These are phyloP conservation scores for Ophiostoma pallidulum DNA, from an alignment of 2,329 filamentous ascomycete species.

Conservation along the genomic window DNA sequence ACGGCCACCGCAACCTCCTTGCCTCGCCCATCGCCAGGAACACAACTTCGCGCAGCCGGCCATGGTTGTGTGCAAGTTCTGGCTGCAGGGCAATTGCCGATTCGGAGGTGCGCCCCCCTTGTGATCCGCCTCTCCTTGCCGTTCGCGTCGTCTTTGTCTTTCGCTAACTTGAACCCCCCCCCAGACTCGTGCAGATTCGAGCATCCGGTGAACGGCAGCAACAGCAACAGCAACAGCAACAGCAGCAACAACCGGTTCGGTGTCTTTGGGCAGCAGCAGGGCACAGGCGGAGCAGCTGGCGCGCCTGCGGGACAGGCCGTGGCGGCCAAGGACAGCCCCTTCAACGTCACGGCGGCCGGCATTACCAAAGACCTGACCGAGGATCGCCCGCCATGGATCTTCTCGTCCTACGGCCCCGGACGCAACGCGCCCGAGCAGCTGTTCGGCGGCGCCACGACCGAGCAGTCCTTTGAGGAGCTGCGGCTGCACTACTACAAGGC, in stretches of 20 bases:
- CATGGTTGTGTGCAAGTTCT: slow-evolving; percentile 37
- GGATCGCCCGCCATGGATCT: slow-evolving; percentile 72
- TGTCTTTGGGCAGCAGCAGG: slow-evolving; percentile 17
- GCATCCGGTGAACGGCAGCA: too few relatives aligned
- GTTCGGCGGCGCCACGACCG: slow-evolving; percentile 67
- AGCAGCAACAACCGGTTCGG: slow-evolving; percentile 48
- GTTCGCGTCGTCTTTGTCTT: neutral
- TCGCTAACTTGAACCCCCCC: neutral
- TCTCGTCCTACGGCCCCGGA: slow-evolving; percentile 78
- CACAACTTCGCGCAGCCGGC: neutral
- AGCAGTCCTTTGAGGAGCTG: slow-evolving; percentile 85
- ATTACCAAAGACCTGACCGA: slow-evolving; percentile 59
- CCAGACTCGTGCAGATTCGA: slow-evolving; percentile 46
- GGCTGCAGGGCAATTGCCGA: slow-evolving; percentile 41
- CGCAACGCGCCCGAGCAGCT: slow-evolving; percentile 69
- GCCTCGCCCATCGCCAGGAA: too few relatives aligned
- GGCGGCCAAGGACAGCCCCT: too few relatives aligned
- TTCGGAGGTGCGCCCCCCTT: slow-evolving; percentile 36
- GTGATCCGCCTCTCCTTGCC: neutral
- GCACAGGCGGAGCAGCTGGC: too few relatives aligned
- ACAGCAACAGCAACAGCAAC: too few relatives aligned
- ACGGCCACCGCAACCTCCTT: too few relatives aligned
- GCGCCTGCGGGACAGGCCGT: too few relatives aligned
- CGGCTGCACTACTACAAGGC: slow-evolving; percentile 61
- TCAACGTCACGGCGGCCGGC: slow-evolving; percentile 45